A percentile compares a stretch with the other conserved stretches of the same genome.
Conservation (phyloP, 208 protist species). For the Trichomonas tenax region DNA sequence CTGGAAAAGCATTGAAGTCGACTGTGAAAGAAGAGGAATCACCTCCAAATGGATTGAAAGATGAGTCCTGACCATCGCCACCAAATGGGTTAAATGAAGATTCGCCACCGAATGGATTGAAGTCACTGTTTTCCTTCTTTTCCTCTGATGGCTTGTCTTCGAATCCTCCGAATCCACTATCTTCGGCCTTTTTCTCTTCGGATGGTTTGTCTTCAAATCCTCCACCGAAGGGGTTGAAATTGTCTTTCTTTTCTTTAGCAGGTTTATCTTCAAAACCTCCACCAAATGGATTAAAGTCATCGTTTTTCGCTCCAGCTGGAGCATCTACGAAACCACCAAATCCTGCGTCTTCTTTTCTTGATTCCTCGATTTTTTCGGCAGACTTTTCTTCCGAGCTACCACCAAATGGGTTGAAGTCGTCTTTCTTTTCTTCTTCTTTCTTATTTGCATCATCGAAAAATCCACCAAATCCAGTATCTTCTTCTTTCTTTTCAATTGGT, state of each 20-base stretch:
- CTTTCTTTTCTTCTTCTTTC: neutral
- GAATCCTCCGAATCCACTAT: neutral
- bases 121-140: neutral
- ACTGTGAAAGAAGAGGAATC: neutral
- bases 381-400: neutral
- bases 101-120: neutral
- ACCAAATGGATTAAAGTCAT: neutral
- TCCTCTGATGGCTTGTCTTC: neutral
- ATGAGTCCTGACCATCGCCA: neutral
- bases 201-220: neutral
- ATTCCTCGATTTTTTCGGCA: neutral
- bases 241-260: neutral
- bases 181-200: neutral
- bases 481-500: neutral
- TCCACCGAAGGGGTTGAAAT: neutral
- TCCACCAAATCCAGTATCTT: neutral
- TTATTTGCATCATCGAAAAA: neutral
- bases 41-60: neutral
- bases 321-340: neutral
- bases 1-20: neutral
- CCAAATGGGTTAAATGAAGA: neutral
- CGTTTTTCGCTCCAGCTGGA: neutral
- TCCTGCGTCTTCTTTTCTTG: neutral
- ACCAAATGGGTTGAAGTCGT: neutral
- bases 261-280: neutral